These are phyloP conservation scores for Termitomyces titanicus DNA, from an alignment of 768 basidiomycete genomes.

Conservation along the genomic window DNA sequence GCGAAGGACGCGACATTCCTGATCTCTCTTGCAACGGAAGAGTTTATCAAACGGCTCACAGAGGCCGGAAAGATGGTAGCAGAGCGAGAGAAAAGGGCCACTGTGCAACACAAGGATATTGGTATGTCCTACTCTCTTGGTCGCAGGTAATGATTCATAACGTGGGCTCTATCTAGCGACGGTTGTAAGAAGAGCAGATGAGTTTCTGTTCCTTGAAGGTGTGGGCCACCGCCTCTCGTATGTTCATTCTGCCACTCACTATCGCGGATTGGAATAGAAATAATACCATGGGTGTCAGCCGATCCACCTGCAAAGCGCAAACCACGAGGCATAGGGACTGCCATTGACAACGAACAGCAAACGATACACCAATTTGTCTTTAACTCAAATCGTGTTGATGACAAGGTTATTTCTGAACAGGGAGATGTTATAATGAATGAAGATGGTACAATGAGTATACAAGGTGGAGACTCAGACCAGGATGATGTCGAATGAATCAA, in stretches of 20 bases:
- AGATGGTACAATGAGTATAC: conserved; percentile 56
- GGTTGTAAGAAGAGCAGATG: conserved; percentile 63
- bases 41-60: conserved; percentile 75
- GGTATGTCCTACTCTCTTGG: conserved; percentile 41
- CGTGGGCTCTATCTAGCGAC: conserved; percentile 37
- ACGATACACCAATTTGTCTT: conserved; percentile 50
- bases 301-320: conserved; percentile 44
- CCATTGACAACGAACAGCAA: conserved; percentile 21
- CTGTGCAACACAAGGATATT: conserved; percentile 76
- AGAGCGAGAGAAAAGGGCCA: conserved; percentile 65
- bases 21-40: conserved; percentile 82
- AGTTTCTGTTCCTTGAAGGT: conserved; percentile 81
- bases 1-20: conserved; percentile 77
- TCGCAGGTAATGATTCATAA: not conserved
- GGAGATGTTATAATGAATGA: conserved; percentile 49
- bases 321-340: conserved; percentile 26
- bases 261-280: conserved; percentile 34
- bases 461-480: conserved; percentile 21
- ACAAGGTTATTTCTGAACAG: conserved; percentile 14
- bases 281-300: conserved; percentile 48
- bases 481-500: conserved; percentile 16
- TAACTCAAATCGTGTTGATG: conserved; percentile 18
- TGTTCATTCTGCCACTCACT: not conserved
- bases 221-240: conserved; percentile 21
- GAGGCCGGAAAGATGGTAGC: conserved; percentile 72